Evolutionary conservation across 2,329 filamentous ascomycete species (phyloP), one percentile per base, ranked within the genome.

Genomic region (Fonsecaea pugnacius): DNA sequence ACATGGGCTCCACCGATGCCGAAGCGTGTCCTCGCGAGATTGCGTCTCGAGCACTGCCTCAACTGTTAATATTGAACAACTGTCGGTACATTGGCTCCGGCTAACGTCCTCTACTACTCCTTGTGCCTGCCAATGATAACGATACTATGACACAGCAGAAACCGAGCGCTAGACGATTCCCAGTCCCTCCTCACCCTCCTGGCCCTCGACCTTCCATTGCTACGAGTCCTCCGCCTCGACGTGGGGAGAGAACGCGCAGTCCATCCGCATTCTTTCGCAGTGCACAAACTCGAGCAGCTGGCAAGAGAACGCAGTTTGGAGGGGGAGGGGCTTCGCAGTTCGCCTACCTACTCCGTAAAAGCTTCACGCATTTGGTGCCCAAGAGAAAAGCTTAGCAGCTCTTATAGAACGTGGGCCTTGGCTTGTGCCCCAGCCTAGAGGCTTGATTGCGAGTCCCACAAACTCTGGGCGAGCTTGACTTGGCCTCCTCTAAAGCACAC

Each of bases 11-110:
- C 57, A 59, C 57, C 57, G 36, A 51, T 52, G 46, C 57, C 35
- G 30, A 52, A 33, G 43, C 57, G 38, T 48, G 30, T 30, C 40
- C 38, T 58, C 18, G 56, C 56, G 57, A 59, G 57, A 59, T 59
- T 59, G 57, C 57, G 57, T 51, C 52, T 51, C 57, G 46, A 59
- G 57, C 57, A 59, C 57, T 59, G 57, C 57, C 57, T 59, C 57
- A 27, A 36, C 57, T 7, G 32, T 12, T 16, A 40, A 10, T 52
- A 52, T 30, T 30, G 27, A 30, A 7, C 8, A 12, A 52, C 12
- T 40, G 16, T 16, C 16, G 36, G 16, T 7, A 43, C 38, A 14
- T 16, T n/a, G 6, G 38, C 38, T 18, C 7, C n/a, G 38, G 16
- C 38, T 43, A 43, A 43, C 38, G 38, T 43, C n/a, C n/a, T 43